Conservation (phyloP, 2,329 filamentous ascomycete species). For the Calcarisporium arbuscula region DNA sequence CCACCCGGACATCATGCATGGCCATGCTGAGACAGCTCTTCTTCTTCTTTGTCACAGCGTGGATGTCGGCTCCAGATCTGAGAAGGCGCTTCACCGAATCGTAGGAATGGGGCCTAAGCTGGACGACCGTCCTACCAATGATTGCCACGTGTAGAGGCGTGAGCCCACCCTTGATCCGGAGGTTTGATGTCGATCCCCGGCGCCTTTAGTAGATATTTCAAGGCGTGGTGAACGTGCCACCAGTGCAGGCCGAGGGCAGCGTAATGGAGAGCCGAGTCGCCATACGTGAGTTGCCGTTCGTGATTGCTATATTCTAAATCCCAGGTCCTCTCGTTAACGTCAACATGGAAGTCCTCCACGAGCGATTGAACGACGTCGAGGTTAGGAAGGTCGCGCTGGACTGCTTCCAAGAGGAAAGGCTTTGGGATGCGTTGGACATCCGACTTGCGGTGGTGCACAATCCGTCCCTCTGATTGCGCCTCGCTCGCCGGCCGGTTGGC, state of each 20-base stretch:
- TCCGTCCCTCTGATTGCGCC: too few species aligned
- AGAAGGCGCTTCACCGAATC: slow-evolving; percentile 13
- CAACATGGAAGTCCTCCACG: slow-evolving; percentile 24
- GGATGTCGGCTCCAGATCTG: slow-evolving; percentile 15
- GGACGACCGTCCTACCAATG: slow-evolving; percentile 1
- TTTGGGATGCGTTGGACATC: neutral
- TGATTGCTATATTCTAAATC: too few species aligned
- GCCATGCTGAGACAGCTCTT: slow-evolving; percentile 10
- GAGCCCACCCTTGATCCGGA: slow-evolving; percentile 6
- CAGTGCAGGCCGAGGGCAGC: slow-evolving; percentile 10
- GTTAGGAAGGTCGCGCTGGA: slow-evolving; percentile 24
- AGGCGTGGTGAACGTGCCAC: slow-evolving; percentile 17
- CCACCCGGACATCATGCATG: slow-evolving; percentile 5
- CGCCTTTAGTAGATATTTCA: slow-evolving; percentile 14
- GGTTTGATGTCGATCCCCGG: slow-evolving; percentile 10
- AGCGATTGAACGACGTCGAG: slow-evolving; percentile 26
- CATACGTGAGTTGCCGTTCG: neutral
- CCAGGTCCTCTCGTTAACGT: slow-evolving; percentile 27
- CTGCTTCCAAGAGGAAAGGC: slow-evolving; percentile 20
- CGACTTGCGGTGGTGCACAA: neutral
- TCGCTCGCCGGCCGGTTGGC: too few species aligned
- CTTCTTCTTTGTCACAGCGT: slow-evolving; percentile 9
- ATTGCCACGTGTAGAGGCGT: slow-evolving; percentile 14
- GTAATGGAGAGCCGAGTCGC: slow-evolving; percentile 11
- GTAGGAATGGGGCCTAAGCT: slow-evolving; percentile 7